Evolutionary conservation across 371 early-diverging fungal genomes (phyloP), one percentile per base, ranked within the genome.

Genomic region (Parasitella parasitica): DNA sequence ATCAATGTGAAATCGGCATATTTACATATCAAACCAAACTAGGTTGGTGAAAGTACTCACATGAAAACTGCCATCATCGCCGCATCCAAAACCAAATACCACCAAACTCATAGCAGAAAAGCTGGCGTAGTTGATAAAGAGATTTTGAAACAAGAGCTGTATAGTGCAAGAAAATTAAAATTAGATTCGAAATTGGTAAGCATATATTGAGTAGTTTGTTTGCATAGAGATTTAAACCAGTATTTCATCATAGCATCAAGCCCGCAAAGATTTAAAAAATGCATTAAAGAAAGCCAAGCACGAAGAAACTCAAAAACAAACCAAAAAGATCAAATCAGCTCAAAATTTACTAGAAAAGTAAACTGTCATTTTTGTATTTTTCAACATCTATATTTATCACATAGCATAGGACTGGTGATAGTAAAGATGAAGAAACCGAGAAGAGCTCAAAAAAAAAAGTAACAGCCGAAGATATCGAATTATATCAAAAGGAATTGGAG

Each of bases 101-200:
- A 63, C 27, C 59, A 56, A 20, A 63, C 59, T 20, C 69, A 68
- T 38, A 36, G 46, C 26, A 18, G 22, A 24, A 37, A 15, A 27
- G 34, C 13, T 12, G 35, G n/a, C 16, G 35, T 34, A 9, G 35
- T 38, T 16, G 61, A 68, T 39, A 18, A 30, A 18, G 39, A 57
- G 0, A 18, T 32, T n/a, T 54, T 69, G 36, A 64, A 49, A 28
- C 30, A 43, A 39, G 64, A 69, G 34, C 61, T 69, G 15, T 38
- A 49, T 9, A 61, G 24, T 15, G 64, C 64, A 24, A 67, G 69
- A 66, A 64, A 62, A 32, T 36, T 68, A 35, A 78, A 78, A 34
- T 46, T 78, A 22, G 67, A 73, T n/a, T 30, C 63, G 0, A 75
- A 78, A 52, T 37, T 75, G 66, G 78, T 78, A 68, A 62, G 51